Conservation (phyloP, 495 filamentous ascomycete genomes). For the Rusavskia elegans region DNA sequence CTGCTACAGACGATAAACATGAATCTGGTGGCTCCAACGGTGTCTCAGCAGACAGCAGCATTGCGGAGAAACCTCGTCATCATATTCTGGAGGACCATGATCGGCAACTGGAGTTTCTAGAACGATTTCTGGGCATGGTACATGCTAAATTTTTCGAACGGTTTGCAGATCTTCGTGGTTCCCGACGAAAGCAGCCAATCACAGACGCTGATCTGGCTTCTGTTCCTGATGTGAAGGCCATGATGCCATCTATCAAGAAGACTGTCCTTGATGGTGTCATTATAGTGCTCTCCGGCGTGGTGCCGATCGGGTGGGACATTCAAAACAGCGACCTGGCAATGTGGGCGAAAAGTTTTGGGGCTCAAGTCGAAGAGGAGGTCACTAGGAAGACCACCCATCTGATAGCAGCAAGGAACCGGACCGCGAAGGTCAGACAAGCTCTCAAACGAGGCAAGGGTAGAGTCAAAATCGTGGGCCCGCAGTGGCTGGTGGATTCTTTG, state of each 20-base stretch:
- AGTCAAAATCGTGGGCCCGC: conserved; percentile 77
- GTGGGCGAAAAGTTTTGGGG: conserved; percentile 77
- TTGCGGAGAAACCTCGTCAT: conserved; percentile 41
- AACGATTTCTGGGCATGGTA: conserved; percentile 54
- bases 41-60: conserved; percentile 26
- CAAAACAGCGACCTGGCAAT: conserved; percentile 66
- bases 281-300: conserved; percentile 77
- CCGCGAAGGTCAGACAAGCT: conserved; percentile 74
- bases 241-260: conserved; percentile 66
- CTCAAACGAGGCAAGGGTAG: conserved; percentile 39
- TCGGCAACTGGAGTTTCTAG: conserved; percentile 56
- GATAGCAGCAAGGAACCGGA: conserved; percentile 62
- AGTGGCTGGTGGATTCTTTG: conserved; percentile 76
- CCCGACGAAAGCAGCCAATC: conserved; percentile 28
- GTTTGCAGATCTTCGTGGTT: conserved; percentile 46
- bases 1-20: conserved; percentile 18
- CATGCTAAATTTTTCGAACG: conserved; percentile 69
- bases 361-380: conserved; percentile 44
- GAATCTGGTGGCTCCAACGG: conserved; percentile 14
- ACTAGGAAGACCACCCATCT: conserved; percentile 47
- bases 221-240: conserved; percentile 70
- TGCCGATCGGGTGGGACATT: conserved; percentile 65
- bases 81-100: conserved; percentile 78
- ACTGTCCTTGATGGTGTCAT: conserved; percentile 50
- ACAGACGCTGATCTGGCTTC: conserved; percentile 39